Base-by-base conservation (phyloP, 306 rosid species). In the Clitoria ternatea region DNA sequence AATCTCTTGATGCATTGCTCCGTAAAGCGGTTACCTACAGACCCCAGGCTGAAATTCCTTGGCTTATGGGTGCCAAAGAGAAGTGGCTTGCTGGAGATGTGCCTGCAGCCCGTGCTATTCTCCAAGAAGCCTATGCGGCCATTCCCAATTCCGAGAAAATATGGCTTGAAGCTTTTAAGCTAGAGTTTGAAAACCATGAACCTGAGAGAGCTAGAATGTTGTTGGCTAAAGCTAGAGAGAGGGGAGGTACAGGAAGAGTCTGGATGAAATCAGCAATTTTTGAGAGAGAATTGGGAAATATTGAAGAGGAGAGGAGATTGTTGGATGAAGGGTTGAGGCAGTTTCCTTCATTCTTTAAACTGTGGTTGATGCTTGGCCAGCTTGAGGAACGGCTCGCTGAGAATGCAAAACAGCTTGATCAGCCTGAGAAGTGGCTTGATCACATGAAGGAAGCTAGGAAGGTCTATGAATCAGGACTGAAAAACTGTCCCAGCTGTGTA, bases 11-110 rank as follows among this genome's bases (percentile, higher is more conserved):
- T 74, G 89, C 95, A 53, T 84, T 92, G 53, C 96, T 87, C 69
- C 87, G 90, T 27, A 92, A 84, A 79, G 98, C 95, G 0, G 98
- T 92, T 66, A 86, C 89, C 5, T 92, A 92, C 65, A 72, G 95
- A 36, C 98, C 98, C 12, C 98, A 92, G 83, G 98, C 98, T 66
- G 96, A 92, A 79, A 96, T 92, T 56, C 78, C 89, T 44, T 92
- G 98, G 98, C 98, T 92, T 76, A 92, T 92, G 98, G 96, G 96
- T 66, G 98, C 98, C 12, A 92, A 89, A 81, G 98, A 88, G 84
- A 92, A 92, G 78, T 92, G 96, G 98, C 96, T 92, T 73, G 98
- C 96, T 66, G 98, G 98, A 18, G 96, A 92, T 73, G 96, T 89
- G 54, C 95, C 92, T 15, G 85, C 89, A 8, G 98, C 95, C 23